These are phyloP conservation scores for Verbena officinalis DNA, from an alignment of 257 asterid species.

Conservation along the genomic window DNA sequence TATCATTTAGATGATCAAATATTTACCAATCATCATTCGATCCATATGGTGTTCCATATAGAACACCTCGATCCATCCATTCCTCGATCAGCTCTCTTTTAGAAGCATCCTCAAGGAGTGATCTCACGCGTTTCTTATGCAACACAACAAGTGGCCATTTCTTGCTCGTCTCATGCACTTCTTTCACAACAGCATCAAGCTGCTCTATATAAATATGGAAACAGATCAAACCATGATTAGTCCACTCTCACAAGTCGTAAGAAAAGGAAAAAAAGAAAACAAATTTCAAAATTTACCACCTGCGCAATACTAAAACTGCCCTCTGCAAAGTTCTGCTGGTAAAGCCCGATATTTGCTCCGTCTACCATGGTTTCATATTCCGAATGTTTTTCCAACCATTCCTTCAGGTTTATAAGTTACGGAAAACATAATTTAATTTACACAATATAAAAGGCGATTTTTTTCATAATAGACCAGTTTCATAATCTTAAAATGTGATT, in stretches of 20 bases:
- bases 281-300: constrained; percentile 48
- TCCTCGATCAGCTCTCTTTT: constrained; percentile 69
- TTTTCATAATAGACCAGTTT: too few species aligned
- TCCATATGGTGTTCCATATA: constrained; percentile 89
- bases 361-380: constrained; percentile 80
- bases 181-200: constrained; percentile 87
- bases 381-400: constrained; percentile 76
- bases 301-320: constrained; percentile 87
- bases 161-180: constrained; percentile 56
- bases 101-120: constrained; percentile 72
- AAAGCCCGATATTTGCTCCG: constrained; percentile 91
- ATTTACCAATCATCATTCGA: constrained; percentile 92
- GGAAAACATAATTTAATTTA: neutral
- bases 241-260: constrained; percentile 17
- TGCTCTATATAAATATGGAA: constrained; percentile 61
- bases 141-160: constrained; percentile 81
- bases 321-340: constrained; percentile 86
- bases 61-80: constrained; percentile 68
- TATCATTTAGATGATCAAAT: constrained; percentile 4
- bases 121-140: constrained; percentile 74
- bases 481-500: too few species aligned
- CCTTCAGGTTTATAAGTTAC: constrained; percentile 44
- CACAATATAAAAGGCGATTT: too few species aligned
- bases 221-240: constrained; percentile 21
- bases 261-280: neutral